Percentiles rank a stretch among this genome's conserved stretches.
These are phyloP conservation scores for Thelonectria rubi DNA, from an alignment of 2,329 filamentous ascomycete species.

Conservation along the genomic window DNA sequence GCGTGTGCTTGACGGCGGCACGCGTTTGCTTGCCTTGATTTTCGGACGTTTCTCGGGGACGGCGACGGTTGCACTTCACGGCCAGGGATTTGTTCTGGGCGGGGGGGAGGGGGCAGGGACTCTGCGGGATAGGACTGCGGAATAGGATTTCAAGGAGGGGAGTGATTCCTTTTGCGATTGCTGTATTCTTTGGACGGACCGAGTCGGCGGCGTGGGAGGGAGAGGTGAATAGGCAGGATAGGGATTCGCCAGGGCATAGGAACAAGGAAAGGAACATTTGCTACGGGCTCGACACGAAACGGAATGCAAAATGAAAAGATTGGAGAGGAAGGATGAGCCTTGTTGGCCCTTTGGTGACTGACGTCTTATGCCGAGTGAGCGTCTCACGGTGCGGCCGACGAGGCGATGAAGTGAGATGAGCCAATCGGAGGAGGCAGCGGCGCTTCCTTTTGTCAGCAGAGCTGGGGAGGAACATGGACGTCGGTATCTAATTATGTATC, in stretches of 20 bases:
- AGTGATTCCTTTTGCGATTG: constrained; percentile 39
- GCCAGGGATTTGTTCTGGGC: background rate
- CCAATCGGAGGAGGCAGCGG: too few relatives aligned
- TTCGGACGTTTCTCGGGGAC: constrained; percentile 41
- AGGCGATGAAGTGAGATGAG: too few relatives aligned
- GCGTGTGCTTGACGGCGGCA: constrained; percentile 34
- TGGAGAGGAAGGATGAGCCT: too few relatives aligned
- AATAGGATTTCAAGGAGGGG: constrained; percentile 23
- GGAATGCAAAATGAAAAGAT: constrained; percentile 28
- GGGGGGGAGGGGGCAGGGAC: constrained; percentile 31
- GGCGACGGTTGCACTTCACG: constrained; percentile 29
- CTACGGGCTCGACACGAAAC: constrained; percentile 43
- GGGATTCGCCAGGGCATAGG: constrained; percentile 32
- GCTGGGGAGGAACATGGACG: too few relatives aligned
- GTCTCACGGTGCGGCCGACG: too few relatives aligned
- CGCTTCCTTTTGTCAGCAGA: too few relatives aligned
- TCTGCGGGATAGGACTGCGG: constrained; percentile 36
- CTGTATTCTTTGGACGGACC: constrained; percentile 41
- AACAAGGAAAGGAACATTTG: constrained; percentile 29
- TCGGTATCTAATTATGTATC: too few relatives aligned
- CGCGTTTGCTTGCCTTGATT: constrained; percentile 30
- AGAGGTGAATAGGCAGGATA: constrained; percentile 34
- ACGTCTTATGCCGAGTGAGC: too few relatives aligned
- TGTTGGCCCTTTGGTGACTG: too few relatives aligned
- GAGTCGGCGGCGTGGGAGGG: constrained; percentile 28